These are phyloP conservation scores for Metroxylon sagu DNA, from an alignment of 176 grass and related monocot genomes.

Conservation along the genomic window DNA sequence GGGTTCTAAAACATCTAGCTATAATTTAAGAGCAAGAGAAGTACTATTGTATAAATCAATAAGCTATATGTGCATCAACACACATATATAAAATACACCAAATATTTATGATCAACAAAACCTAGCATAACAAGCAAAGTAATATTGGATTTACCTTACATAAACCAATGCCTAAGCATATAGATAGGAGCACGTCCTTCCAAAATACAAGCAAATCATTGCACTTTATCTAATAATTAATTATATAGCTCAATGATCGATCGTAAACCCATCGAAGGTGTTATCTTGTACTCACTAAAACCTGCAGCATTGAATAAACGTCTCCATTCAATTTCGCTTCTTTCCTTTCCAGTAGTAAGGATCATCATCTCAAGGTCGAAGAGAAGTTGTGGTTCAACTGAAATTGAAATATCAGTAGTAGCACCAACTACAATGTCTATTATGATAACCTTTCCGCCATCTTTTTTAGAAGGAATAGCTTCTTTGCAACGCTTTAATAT, in stretches of 20 bases:
- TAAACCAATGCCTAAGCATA: too few relatives aligned
- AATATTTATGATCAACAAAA: too few relatives aligned
- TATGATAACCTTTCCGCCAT: constrained; percentile 34
- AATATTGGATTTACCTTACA: too few relatives aligned
- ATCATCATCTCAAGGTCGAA: constrained; percentile 27
- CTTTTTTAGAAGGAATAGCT: constrained; percentile 25
- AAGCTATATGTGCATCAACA: too few relatives aligned
- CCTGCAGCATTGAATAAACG: constrained; percentile 28
- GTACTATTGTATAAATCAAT: too few relatives aligned
- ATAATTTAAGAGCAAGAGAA: too few relatives aligned
- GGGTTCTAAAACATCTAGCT: too few relatives aligned
- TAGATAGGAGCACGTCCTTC: too few relatives aligned
- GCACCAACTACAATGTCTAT: constrained; percentile 32
- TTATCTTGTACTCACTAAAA: constrained; percentile 35
- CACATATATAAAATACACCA: too few relatives aligned
- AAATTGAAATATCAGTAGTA: neutral
- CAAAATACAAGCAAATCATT: constrained; percentile 11
- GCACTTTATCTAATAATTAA: neutral
- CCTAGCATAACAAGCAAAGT: too few relatives aligned
- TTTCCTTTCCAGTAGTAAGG: constrained; percentile 16
- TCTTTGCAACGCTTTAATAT: constrained; percentile 33
- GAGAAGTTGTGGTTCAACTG: constrained; percentile 11
- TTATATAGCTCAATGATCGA: constrained; percentile 46
- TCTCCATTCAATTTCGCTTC: constrained; percentile 37
- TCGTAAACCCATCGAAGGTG: constrained; percentile 13